Evolutionary conservation across 768 basidiomycete genomes (phyloP), one percentile per base, ranked within the genome.

Genomic region (Strobilomyces echinocephalus): DNA sequence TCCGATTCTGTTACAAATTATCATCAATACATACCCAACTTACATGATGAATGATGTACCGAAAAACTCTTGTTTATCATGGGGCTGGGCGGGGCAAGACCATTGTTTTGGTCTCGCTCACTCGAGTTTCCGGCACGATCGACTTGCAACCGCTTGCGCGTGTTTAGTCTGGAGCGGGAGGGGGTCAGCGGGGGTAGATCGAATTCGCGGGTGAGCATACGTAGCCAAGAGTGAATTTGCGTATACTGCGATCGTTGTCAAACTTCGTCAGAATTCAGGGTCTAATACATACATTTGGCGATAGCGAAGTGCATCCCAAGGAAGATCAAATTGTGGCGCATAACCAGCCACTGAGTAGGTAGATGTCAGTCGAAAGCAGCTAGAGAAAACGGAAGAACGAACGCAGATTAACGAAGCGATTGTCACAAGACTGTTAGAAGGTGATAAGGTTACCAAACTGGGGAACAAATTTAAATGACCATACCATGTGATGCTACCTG

Each of bases 401-500:
- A 70, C 69, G 20, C 70, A 72, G 35, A 70, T 54, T 46, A 70
- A 52, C 8, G 69, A 70, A n/a, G 70, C 63, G 2, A 70, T 59
- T 12, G 69, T 70, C 2, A 69, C 69, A 20, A 71, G 49, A 21
- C 68, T 69, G 36, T 34, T 24, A 8, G 42, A 6, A 2, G 31
- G 4, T 24, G 2, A 20, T 60, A 11, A 66, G 50, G 12, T 0
- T 5, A 3, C 46, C 7, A 4, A 50, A 8, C n/a, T 11, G 2
- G 3, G 6, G 0, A 14, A 16, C 1, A 8, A 2, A 16, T 35
- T 33, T 1, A 1, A 21, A 21, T 14, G 8, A 28, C 51, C 57
- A 4, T 52, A 74, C 75, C 73, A 74, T 24, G 81, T 81, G 18
- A 81, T 41, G 4, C 74, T 63, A 38, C 80, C 81, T 15, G 75